Evolutionary conservation across 352 stramenopile genomes (phyloP).

Genomic region (Phytophthora pinifolia): DNA sequence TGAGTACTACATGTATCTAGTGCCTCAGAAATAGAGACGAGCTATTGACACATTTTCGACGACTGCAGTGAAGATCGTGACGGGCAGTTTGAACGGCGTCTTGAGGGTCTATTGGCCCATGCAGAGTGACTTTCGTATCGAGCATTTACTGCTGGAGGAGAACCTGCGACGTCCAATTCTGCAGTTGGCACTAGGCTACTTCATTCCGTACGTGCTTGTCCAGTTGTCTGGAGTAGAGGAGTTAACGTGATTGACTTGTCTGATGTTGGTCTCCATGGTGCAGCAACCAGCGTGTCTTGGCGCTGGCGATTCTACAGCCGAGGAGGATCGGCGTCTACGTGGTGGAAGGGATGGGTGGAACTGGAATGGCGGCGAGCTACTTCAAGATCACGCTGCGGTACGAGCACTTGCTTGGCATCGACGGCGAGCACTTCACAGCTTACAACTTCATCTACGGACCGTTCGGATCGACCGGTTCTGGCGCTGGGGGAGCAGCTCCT

Average conservation of each 20-base stretch:
- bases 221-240: neutral
- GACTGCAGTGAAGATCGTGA: slow-evolving; percentile 84
- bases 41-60: neutral
- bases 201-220: slow-evolving; percentile 65
- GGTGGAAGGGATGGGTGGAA: slow-evolving; percentile 75
- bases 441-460: slow-evolving; percentile 88
- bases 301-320: slow-evolving; percentile 89
- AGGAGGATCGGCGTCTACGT: slow-evolving; percentile 77
- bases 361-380: slow-evolving; percentile 76
- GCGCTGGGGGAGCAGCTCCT: slow-evolving; percentile 11
- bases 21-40: too few relatives aligned
- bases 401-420: slow-evolving; percentile 83
- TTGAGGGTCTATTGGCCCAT: slow-evolving; percentile 85
- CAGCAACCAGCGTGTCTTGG: slow-evolving; percentile 58
- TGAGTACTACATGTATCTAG: slow-evolving; percentile 12
- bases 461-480: slow-evolving; percentile 52
- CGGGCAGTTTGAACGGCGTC: slow-evolving; percentile 83
- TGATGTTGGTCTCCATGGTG: too few relatives aligned
- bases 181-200: slow-evolving; percentile 83
- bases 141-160: slow-evolving; percentile 89
- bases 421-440: slow-evolving; percentile 90
- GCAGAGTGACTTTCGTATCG: slow-evolving; percentile 83
- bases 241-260: too few relatives aligned
- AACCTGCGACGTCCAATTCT: slow-evolving; percentile 85
- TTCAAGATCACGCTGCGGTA: slow-evolving; percentile 84